These are phyloP conservation scores for Leccinum subspadiceum DNA, from an alignment of 1,284 basidiomycete species.

Conservation along the genomic window DNA sequence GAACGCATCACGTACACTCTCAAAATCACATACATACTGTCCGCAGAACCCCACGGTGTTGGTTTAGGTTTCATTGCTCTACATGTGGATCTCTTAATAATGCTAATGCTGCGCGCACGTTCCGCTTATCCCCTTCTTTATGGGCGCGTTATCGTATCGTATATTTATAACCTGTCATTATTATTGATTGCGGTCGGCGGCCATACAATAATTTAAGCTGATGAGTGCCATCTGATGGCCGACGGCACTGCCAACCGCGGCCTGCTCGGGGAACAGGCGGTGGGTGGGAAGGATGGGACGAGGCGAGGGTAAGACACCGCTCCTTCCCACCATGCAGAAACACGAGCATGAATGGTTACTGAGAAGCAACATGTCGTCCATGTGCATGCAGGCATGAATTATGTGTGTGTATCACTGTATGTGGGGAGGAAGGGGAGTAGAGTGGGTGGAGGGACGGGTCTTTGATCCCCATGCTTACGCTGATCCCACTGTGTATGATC, in stretches of 20 bases:
- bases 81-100: conserved; percentile 56
- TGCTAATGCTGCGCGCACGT: conserved; percentile 47
- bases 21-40: conserved; percentile 47
- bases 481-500: conserved; percentile 18
- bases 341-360: conserved; percentile 10
- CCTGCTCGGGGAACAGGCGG: conserved; percentile 8
- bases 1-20: conserved; percentile 49
- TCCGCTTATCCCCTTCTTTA: conserved; percentile 21
- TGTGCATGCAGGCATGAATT: conserved; percentile 14
- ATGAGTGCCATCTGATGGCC: conserved; percentile 3
- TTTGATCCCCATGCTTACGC: conserved; percentile 1
- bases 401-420: neutral
- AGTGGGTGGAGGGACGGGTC: neutral
- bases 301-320: conserved; percentile 24
- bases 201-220: conserved; percentile 2
- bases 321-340: conserved; percentile 19
- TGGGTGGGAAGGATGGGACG: conserved; percentile 11
- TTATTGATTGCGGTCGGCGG: conserved; percentile 41
- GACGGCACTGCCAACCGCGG: conserved; percentile 3
- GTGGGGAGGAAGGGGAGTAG: neutral
- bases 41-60: conserved; percentile 63
- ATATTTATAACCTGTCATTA: conserved; percentile 3
- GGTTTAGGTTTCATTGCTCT: conserved; percentile 61
- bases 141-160: conserved; percentile 5
- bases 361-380: conserved; percentile 11